These are phyloP conservation scores for Sporothrix variecibatus DNA, from an alignment of 2,329 filamentous ascomycete species.

Conservation along the genomic window DNA sequence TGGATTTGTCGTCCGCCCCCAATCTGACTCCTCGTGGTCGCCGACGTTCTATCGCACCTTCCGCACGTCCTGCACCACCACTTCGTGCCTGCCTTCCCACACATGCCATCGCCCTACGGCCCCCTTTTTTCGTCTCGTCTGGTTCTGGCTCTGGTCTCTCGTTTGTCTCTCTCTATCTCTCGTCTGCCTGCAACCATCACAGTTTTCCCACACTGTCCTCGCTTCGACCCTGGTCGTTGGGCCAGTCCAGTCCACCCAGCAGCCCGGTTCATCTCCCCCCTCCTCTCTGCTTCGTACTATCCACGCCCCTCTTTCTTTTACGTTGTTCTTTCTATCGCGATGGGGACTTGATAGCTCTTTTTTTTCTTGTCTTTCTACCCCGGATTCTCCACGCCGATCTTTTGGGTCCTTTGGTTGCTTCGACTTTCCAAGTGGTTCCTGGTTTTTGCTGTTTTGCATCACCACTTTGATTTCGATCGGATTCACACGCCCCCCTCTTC, in stretches of 20 bases:
- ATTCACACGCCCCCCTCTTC: neutral
- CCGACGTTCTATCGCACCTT: neutral
- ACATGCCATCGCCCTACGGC: neutral
- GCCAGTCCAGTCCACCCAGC: neutral
- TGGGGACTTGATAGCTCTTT: neutral
- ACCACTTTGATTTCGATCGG: neutral
- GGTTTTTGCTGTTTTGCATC: neutral
- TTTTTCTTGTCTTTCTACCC: neutral
- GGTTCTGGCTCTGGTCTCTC: neutral
- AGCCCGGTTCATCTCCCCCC: neutral
- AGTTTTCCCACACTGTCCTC: constrained; percentile 9
- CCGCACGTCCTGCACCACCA: neutral
- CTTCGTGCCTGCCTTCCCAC: neutral
- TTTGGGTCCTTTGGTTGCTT: neutral
- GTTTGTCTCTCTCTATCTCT: neutral
- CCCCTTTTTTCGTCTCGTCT: neutral
- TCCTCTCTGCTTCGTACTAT: neutral
- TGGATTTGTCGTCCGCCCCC: neutral
- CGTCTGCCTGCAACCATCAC: neutral
- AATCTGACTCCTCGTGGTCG: neutral
- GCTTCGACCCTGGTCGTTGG: neutral
- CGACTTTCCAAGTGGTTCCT: neutral
- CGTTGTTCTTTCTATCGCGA: neutral
- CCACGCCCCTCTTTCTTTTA: neutral
- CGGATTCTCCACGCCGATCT: constrained; percentile 15